Percentiles rank a stretch among this genome's conserved stretches.
phyloP scores from a whole-genome alignment of 2,329 filamentous ascomycete genomes.

The Cordyceps farinosa region DNA sequence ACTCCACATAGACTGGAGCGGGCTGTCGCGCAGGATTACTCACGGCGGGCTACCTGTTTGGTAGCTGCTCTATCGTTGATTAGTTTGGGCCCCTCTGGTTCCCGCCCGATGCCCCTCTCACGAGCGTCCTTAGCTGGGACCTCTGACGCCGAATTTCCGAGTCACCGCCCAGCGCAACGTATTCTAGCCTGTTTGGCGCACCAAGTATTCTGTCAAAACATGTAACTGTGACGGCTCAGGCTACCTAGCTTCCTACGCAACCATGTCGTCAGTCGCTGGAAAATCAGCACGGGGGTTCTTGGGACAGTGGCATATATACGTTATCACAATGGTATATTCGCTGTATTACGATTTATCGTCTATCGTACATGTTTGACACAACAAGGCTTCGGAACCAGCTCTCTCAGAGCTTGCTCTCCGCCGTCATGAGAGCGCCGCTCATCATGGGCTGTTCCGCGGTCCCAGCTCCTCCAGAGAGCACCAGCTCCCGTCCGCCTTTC shows the following conservation, averaged over 20 bases:
- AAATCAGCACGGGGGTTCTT: no score
- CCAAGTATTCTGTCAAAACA: no score
- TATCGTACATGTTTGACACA: neutral
- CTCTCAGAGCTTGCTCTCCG: slow-evolving; percentile 34
- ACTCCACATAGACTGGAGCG: neutral
- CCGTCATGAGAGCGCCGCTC: slow-evolving; percentile 49
- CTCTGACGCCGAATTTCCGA: slow-evolving; percentile 1
- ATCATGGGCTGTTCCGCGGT: slow-evolving; percentile 38
- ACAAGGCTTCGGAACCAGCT: no score
- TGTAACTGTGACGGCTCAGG: no score
- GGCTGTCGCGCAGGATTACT: neutral
- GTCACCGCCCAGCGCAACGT: neutral
- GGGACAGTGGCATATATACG: neutral
- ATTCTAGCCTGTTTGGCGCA: no score
- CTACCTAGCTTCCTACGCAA: no score
- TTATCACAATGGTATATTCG: slow-evolving; percentile 14
- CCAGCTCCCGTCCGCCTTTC: slow-evolving; percentile 50
- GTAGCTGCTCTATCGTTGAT: neutral
- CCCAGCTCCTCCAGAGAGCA: slow-evolving; percentile 31
- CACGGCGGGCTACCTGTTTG: neutral
- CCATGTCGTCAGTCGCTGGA: no score
- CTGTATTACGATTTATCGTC: neutral
- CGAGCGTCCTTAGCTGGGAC: neutral
- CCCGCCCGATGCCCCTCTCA: neutral
- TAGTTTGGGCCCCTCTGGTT: neutral